Evolutionary conservation across 1,139 yeast species (phyloP).

Genomic region (Schwanniomyces etchellsii): DNA sequence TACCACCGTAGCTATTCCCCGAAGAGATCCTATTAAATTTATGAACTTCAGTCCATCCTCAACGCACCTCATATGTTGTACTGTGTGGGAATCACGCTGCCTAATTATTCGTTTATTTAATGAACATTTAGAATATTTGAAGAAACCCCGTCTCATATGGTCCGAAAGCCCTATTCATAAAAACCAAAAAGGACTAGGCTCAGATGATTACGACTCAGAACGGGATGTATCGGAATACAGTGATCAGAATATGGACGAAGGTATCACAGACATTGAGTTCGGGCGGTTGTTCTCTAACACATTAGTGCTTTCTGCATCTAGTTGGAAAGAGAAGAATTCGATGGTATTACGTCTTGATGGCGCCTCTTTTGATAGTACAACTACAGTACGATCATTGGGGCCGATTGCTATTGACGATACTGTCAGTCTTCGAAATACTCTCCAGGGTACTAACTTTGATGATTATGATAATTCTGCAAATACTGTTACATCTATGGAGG

Average conservation of each 20-base stretch:
- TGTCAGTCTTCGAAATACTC: constrained; percentile 13
- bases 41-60: constrained; percentile 69
- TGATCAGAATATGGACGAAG: constrained; percentile 68
- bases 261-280: constrained; percentile 78
- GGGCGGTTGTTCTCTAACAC: constrained; percentile 31
- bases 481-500: constrained; percentile 25
- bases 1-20: constrained; percentile 75
- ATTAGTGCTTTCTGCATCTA: constrained; percentile 31
- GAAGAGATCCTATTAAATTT: constrained; percentile 75
- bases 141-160: constrained; percentile 60
- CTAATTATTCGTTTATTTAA: constrained; percentile 64
- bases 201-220: constrained; percentile 15
- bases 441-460: too few relatives aligned
- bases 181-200: constrained; percentile 10
- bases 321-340: constrained; percentile 33
- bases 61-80: constrained; percentile 70
- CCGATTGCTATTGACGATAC: constrained; percentile 10
- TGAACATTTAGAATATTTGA: constrained; percentile 24
- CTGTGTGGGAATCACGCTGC: constrained; percentile 76
- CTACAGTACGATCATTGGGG: constrained; percentile 5
- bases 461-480: neutral
- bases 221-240: constrained; percentile 18
- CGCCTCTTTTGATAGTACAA: constrained; percentile 21
- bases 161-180: constrained; percentile 22
- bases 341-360: constrained; percentile 33